Evolutionary conservation across 169 alveolate genomes (phyloP), one percentile per base, ranked within the genome.

Genomic region (Eimeria necatrix): DNA sequence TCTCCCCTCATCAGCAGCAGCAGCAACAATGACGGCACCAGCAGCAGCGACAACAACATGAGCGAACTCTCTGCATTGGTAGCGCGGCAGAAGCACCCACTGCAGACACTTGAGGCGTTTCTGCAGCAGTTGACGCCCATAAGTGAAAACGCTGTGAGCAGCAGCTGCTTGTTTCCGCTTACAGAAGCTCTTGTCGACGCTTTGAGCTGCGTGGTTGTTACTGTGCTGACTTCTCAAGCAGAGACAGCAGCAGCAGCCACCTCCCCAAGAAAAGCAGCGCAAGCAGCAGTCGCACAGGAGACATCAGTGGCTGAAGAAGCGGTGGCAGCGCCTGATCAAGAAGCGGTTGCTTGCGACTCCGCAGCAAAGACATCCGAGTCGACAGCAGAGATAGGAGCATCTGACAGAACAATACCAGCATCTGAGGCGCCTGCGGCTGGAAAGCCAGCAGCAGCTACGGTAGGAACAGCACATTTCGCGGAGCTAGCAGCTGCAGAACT

Each of bases 101-200:
- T 86, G 12, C 53, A 48, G 93, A 60, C 70, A 12, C 59, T 86
- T 20, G 93, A 86, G 84, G 81, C 83, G 46, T 86, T 60, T 56
- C 48, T 60, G 52, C 26, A n/a, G 93, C 84, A n/a, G 46, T 52
- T 86, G n/a, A 56, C 84, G 61, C 93, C 93, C 16, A 26, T 61
- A 48, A 60, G 41, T 41, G 41, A 18, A 41, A 16, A 2, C 18
- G 61, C 56, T n/a, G 24, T 2, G 64, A 20, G 41, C 49, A 52
- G 61, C 60, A 7, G 49, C 16, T 26, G 18, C 53, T 4, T 64
- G 12, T 64, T 52, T 24, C 84, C 93, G 41, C 70, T 60, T 20
- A 51, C 85, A 32, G 85, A 41, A 26, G 51, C 71, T 18, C 32
- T 64, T 48, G 84, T 86, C 22, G 84, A n/a, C 7, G 70, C 93